These are phyloP conservation scores for Pestalotiopsis sp. DNA, from an alignment of 2,329 filamentous ascomycete genomes.

Conservation along the genomic window DNA sequence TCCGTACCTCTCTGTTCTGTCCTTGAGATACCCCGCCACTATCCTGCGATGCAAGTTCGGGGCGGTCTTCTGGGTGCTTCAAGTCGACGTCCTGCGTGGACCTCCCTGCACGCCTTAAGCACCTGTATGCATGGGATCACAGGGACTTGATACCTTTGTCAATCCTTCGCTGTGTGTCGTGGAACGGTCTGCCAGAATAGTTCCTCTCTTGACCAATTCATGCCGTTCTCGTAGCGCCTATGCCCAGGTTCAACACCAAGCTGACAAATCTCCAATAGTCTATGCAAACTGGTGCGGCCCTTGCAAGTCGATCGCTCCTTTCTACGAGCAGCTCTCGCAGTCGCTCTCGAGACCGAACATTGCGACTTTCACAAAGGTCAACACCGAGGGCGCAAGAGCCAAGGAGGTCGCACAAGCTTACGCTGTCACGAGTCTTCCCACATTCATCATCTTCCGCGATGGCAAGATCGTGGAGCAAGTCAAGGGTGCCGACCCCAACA, in stretches of 20 bases:
- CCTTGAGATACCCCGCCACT: constrained; percentile 28
- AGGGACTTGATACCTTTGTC: background rate
- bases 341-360: constrained; percentile 70
- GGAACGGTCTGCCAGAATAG: background rate
- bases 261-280: constrained; percentile 53
- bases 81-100: background rate
- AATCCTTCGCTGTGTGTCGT: background rate
- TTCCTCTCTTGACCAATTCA: background rate
- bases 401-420: constrained; percentile 74
- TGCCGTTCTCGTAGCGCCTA: background rate
- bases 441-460: constrained; percentile 86
- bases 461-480: constrained; percentile 69
- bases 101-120: background rate
- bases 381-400: constrained; percentile 69
- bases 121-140: background rate
- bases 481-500: constrained; percentile 71
- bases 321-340: constrained; percentile 76
- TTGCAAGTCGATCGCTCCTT: constrained; percentile 80
- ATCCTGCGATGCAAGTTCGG: constrained; percentile 15
- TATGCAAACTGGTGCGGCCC: constrained; percentile 85
- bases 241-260: background rate
- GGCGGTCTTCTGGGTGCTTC: background rate
- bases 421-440: constrained; percentile 76
- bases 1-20: background rate
- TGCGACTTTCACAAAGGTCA: constrained; percentile 85